Evolutionary conservation across 495 filamentous ascomycete genomes (phyloP), one percentile per base, ranked within the genome.

Genomic region (Tuber microsphaerosporum): DNA sequence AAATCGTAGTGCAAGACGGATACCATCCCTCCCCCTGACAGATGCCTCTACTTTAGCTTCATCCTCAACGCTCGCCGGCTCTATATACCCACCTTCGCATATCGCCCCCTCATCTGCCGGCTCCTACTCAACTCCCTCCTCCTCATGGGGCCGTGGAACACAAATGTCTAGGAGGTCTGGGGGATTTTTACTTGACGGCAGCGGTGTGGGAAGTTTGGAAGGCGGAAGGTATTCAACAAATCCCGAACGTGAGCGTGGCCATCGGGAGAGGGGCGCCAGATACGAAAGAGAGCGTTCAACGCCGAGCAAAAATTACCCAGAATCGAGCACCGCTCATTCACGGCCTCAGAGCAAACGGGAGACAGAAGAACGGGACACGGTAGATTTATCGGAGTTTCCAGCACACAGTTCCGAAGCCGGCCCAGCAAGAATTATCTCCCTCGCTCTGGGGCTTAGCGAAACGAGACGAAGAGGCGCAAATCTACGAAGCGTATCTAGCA

Each of bases 121-220:
- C 44, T 74, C 70, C 22, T 19, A 46, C 65, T 82, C 81, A 44
- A 79, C 76, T 71, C 37, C 80, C 22, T 70, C 72, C 2, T 72
- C 72, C 2, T 77, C 79, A 37, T 65, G 77, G 20, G 71, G 75
- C 41, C 76, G 68, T 43, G 69, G 34, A 65, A 39, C 51, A 20
- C 65, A 68, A 41, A 73, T 71, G n/a, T 74, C 80, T 19, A 45
- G 71, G 22, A 76, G 76, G 41, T 42, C 77, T 14, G 80, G 81
- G 37, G 81, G 81, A 16, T 82, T 82, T 69, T 75, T 82, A 37
- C 81, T 82, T 69, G 80, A 82, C 17, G 73, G 73, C 61, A 37
- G 74, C 3, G 37, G 79, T 41, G 72, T 68, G 46, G 65, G n/a
- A 22, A 73, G 74, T 51, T 22, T 39, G 5, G 71, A 71, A 9